Evolutionary conservation across 1,139 yeast genomes (phyloP), one percentile per base, ranked within the genome.

Genomic region (Kodamaea suecica): DNA sequence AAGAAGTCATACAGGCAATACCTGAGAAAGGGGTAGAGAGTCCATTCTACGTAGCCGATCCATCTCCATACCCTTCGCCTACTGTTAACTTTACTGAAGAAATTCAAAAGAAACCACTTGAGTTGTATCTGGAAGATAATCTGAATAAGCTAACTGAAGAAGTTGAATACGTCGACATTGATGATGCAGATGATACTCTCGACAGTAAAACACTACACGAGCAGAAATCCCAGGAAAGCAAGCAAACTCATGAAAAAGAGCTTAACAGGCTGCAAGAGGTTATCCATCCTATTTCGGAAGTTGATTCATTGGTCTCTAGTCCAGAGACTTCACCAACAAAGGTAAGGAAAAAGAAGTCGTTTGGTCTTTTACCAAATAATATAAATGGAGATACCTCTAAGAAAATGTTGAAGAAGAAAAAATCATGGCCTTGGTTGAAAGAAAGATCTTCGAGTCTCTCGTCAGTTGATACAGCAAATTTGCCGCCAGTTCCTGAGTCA

Each of bases 361-460:
- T 58, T 42, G 62, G 59, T 3, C 33, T 50, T 5, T 40, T 55
- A 11, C 46, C 40, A 8, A 48, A 47, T 39, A 38, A 42, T 30
- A 6, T 27, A 28, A 14, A 21, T 34, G 9, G 42, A 36, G n/a
- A 33, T 39, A 3, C 36, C 21, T 7, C 49, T 2, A 39, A 39
- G 15, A 59, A 57, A 40, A 49, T 47, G 29, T 45, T 58, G 38
- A 59, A 57, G 43, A 63, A 61, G 53, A 65, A 65, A 48, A 61
- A 60, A 43, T 61, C 66, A 6, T 65, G 70, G 72, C 57, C 59
- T 10, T 66, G 71, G 72, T 46, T 64, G 31, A 62, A 62, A 37
- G 71, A 64, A 21, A 55, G 67, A 37, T 56, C 66, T 1, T 48
- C 52, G 2, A 62, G 65, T 46, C 43, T 56, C n/a, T 55, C 63